A percentile compares a stretch with the other conserved stretches of the same genome.
These are phyloP conservation scores for Plasmodium chabaudi DNA, from an alignment of 169 alveolate genomes.

Conservation along the genomic window DNA sequence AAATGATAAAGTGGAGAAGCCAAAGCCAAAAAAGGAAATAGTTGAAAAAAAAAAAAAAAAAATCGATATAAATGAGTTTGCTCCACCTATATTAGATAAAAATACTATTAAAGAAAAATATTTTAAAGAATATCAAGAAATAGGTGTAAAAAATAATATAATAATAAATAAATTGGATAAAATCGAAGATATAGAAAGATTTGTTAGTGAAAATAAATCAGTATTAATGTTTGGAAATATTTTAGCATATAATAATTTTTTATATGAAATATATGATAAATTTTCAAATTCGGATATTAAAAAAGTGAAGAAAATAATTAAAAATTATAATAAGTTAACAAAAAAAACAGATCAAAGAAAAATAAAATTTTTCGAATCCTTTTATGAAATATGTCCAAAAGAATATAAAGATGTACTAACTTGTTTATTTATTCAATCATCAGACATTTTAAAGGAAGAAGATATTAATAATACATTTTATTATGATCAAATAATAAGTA, in stretches of 20 bases:
- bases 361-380: constrained; percentile 56
- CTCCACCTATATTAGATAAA: not conserved
- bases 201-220: constrained; percentile 16
- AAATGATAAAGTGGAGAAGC: not conserved
- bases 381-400: constrained; percentile 56
- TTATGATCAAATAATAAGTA: constrained; percentile 35
- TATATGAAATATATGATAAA: constrained; percentile 73
- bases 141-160: constrained; percentile 42
- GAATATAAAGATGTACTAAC: constrained; percentile 53
- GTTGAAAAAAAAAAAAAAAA: not conserved
- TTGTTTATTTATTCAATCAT: constrained; percentile 63
- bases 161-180: constrained; percentile 20
- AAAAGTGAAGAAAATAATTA: constrained; percentile 64
- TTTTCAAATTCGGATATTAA: constrained; percentile 56
- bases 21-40: not conserved
- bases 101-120: constrained; percentile 46
- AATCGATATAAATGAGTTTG: not conserved
- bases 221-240: constrained; percentile 38
- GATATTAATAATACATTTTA: constrained; percentile 69
- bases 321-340: constrained; percentile 46
- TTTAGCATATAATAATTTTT: constrained; percentile 65
- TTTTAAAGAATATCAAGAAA: constrained; percentile 43
- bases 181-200: constrained; percentile 22
- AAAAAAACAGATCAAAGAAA: constrained; percentile 38
- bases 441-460: constrained; percentile 48